Conservation (phyloP, 805 yeast species). For the Yueomyces sp. region DNA sequence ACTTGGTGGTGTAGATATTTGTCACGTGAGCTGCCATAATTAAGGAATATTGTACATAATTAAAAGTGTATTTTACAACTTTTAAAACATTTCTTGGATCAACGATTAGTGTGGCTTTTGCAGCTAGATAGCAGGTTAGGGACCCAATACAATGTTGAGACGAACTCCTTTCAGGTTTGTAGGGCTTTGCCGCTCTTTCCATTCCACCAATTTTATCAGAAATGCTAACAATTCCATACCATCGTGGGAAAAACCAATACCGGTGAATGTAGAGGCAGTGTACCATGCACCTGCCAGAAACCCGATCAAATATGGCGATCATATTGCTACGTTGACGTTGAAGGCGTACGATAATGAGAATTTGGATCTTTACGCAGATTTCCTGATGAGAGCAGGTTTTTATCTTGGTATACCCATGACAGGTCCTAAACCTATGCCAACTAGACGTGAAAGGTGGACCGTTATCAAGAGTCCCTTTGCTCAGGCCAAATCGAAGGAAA, state of each 20-base stretch:
- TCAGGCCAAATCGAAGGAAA: constrained; percentile 87
- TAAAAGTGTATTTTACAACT: too few relatives aligned
- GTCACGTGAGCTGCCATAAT: too few relatives aligned
- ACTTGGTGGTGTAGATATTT: too few relatives aligned
- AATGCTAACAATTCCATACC: too few relatives aligned
- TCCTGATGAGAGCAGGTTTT: constrained; percentile 80
- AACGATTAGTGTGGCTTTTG: too few relatives aligned
- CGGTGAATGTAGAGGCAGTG: constrained; percentile 73
- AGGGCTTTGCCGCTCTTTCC: too few relatives aligned
- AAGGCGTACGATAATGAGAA: constrained; percentile 60
- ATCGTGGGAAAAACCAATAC: constrained; percentile 41
- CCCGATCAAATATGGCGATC: constrained; percentile 53
- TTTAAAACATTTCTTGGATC: too few relatives aligned
- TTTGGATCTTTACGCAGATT: constrained; percentile 67
- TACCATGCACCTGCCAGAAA: constrained; percentile 70
- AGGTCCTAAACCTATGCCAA: constrained; percentile 55
- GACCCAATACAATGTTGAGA: too few relatives aligned
- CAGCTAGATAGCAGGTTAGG: too few relatives aligned
- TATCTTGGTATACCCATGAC: constrained; percentile 79
- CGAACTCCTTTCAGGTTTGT: too few relatives aligned
- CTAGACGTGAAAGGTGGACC: constrained; percentile 79
- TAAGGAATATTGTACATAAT: too few relatives aligned
- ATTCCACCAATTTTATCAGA: too few relatives aligned
- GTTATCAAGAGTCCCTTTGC: constrained; percentile 89
- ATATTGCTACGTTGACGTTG: constrained; percentile 65